A percentile compares a stretch with the other conserved stretches of the same genome.
These are phyloP conservation scores for Venustampulla echinocandica DNA, from an alignment of 495 filamentous ascomycete genomes.

Conservation along the genomic window DNA sequence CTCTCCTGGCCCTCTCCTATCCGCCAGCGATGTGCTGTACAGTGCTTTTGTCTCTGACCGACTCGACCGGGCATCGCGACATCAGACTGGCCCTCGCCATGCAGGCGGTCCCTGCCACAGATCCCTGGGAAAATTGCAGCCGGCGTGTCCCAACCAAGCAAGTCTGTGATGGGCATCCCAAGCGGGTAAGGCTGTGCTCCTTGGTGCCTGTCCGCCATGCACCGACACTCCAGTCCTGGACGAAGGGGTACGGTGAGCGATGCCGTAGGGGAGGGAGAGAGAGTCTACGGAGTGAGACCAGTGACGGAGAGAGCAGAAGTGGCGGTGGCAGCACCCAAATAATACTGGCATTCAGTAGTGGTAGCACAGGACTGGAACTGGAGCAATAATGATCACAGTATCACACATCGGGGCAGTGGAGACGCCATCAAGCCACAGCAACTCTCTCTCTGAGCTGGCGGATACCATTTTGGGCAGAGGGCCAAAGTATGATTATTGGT, in stretches of 20 bases:
- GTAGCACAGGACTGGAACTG: no score
- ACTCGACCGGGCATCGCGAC: slow-evolving; percentile 16
- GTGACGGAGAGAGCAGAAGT: no score
- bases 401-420: no score
- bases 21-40: no score
- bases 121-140: slow-evolving; percentile 11
- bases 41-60: no score
- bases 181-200: slow-evolving; percentile 16
- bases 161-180: slow-evolving; percentile 1
- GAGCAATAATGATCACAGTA: no score
- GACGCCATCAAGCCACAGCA: neutral
- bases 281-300: no score
- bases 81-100: slow-evolving; percentile 7
- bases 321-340: no score
- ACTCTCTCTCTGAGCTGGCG: neutral
- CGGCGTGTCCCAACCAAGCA: slow-evolving; percentile 10
- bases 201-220: slow-evolving; percentile 1
- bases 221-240: neutral
- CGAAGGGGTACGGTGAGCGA: neutral
- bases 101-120: slow-evolving; percentile 2
- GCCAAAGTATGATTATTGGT: neutral
- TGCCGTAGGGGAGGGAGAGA: neutral
- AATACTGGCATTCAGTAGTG: no score
- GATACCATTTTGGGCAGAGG: neutral
- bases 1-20: no score